Percentiles rank a stretch among this genome's conserved stretches.
Conservation (phyloP, 805 yeast genomes). For the Schwanniomyces sp. region DNA sequence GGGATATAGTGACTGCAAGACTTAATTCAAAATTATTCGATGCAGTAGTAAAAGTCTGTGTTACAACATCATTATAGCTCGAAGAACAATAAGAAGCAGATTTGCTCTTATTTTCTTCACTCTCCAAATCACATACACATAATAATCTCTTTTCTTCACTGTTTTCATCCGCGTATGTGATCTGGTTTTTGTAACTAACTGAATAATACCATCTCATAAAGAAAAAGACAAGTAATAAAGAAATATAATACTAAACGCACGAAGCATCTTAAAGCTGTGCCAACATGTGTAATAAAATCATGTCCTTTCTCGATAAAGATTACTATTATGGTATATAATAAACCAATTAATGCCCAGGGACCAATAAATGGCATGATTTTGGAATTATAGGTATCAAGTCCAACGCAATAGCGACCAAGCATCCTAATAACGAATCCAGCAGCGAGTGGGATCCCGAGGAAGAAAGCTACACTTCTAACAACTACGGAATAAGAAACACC, state of each 20-base stretch:
- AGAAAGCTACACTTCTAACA: conserved; percentile 50
- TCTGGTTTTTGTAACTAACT: not conserved
- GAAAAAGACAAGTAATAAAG: conserved; percentile 42
- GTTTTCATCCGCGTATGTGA: conserved; percentile 8
- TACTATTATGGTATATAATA: conserved; percentile 51
- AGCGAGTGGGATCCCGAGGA: conserved; percentile 54
- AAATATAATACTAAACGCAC: conserved; percentile 52
- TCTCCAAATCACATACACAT: conserved; percentile 42
- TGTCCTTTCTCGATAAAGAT: conserved; percentile 53
- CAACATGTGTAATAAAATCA: conserved; percentile 46
- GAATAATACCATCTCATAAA: conserved; percentile 24
- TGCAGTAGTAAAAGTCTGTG: conserved; percentile 58
- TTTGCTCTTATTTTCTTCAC: conserved; percentile 7
- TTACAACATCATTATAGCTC: conserved; percentile 38
- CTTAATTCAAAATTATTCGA: conserved; percentile 60
- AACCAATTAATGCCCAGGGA: conserved; percentile 53
- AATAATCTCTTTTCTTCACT: conserved; percentile 14
- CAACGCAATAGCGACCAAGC: conserved; percentile 19
- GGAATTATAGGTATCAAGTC: conserved; percentile 29
- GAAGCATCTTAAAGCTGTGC: conserved; percentile 49
- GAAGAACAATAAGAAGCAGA: conserved; percentile 35
- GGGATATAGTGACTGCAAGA: conserved; percentile 51
- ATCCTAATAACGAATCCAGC: conserved; percentile 46
- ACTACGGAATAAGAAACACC: conserved; percentile 36
- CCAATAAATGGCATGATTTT: conserved; percentile 39